Percentiles rank a stretch among this genome's conserved stretches.
These are phyloP conservation scores for Stagonosporopsis chrysanthemi DNA, from an alignment of 2,329 filamentous ascomycete genomes.

Conservation along the genomic window DNA sequence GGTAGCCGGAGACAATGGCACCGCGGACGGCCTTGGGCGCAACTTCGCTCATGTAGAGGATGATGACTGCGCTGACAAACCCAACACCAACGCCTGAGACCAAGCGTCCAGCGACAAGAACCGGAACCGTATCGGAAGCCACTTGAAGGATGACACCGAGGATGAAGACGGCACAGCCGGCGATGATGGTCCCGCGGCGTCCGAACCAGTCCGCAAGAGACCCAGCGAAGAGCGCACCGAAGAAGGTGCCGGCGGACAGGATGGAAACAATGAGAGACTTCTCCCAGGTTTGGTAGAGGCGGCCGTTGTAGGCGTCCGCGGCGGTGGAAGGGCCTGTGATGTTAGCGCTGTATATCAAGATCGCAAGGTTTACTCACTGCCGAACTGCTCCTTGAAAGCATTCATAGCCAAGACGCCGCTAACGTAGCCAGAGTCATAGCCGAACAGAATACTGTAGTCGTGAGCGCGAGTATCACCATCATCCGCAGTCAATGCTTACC, in stretches of 20 bases:
- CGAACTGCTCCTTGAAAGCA: conserved; percentile 47
- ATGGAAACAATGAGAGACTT: conserved; percentile 81
- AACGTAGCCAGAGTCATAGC: conserved; percentile 81
- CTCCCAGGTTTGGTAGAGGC: conserved; percentile 55
- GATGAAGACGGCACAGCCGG: conserved; percentile 47
- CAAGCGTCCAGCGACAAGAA: conserved; percentile 51
- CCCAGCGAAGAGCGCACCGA: conserved; percentile 77
- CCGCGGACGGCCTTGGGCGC: conserved; percentile 74
- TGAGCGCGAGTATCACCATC: not conserved
- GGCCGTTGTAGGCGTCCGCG: conserved; percentile 50
- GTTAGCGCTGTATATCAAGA: conserved; percentile 5
- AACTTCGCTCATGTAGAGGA: conserved; percentile 86
- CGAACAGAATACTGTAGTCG: conserved; percentile 66
- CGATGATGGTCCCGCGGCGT: conserved; percentile 67
- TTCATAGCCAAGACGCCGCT: conserved; percentile 65
- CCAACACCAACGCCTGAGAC: conserved; percentile 52
- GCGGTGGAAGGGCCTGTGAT: conserved; percentile 63
- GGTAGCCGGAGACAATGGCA: conserved; percentile 75
- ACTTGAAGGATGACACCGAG: conserved; percentile 50
- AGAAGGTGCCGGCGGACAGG: conserved; percentile 81
- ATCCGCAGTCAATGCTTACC: conserved; percentile 45
- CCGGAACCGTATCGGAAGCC: conserved; percentile 40
- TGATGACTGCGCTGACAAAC: conserved; percentile 52
- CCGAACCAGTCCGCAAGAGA: conserved; percentile 72
- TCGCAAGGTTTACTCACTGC: conserved; percentile 46